A percentile compares a stretch with the other conserved stretches of the same genome.
These are phyloP conservation scores for Xylaria sp. DNA, from an alignment of 2,329 filamentous ascomycete species.

Conservation along the genomic window DNA sequence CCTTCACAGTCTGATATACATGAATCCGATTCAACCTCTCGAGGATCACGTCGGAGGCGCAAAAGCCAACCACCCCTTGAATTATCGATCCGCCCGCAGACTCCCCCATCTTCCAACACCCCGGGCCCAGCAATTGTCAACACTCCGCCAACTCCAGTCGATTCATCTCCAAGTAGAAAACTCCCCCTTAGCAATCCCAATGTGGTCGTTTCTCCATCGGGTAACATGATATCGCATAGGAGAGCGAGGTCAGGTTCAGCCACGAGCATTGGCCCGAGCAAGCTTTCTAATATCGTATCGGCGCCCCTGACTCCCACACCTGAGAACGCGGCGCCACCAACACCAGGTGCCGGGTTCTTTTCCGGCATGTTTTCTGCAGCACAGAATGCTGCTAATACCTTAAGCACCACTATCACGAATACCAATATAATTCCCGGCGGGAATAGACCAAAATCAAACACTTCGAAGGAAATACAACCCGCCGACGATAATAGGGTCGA, in stretches of 20 bases:
- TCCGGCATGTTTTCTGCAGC: slow-evolving; percentile 92
- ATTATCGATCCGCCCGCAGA: slow-evolving; percentile 53
- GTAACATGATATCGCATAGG: slow-evolving; percentile 78
- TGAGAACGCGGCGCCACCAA: slow-evolving; percentile 68
- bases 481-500: slow-evolving; percentile 55
- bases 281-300: slow-evolving; percentile 80
- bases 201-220: slow-evolving; percentile 71
- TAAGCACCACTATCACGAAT: slow-evolving; percentile 80
- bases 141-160: slow-evolving; percentile 73
- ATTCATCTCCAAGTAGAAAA: slow-evolving; percentile 49
- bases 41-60: slow-evolving; percentile 38
- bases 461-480: slow-evolving; percentile 49
- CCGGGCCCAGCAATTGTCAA: slow-evolving; percentile 69
- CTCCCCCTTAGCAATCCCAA: slow-evolving; percentile 53
- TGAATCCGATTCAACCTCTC: slow-evolving; percentile 40
- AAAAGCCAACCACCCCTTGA: slow-evolving; percentile 43
- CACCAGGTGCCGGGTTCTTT: slow-evolving; percentile 81
- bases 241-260: slow-evolving; percentile 64
- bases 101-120: slow-evolving; percentile 59
- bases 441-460: slow-evolving; percentile 55
- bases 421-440: slow-evolving; percentile 66
- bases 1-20: slow-evolving; percentile 41
- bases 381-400: slow-evolving; percentile 84
- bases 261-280: slow-evolving; percentile 76
- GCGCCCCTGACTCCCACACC: slow-evolving; percentile 80